phyloP scores from a whole-genome alignment of 768 basidiomycete genomes.

The Auriscalpium vulgare region DNA sequence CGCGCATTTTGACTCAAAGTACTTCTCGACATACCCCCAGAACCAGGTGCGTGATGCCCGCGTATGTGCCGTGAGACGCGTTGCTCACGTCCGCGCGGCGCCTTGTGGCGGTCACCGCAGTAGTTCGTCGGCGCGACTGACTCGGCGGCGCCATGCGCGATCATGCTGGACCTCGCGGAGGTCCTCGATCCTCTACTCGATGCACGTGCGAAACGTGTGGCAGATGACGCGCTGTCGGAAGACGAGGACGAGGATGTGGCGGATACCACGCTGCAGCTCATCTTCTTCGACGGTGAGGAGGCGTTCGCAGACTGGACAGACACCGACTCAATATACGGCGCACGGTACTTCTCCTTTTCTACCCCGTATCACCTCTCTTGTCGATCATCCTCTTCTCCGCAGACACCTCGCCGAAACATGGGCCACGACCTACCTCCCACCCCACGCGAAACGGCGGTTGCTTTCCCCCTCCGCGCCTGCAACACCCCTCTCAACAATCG shows the following conservation, averaged over 20 bases:
- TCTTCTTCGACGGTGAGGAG: constrained; percentile 98
- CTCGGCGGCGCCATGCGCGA: constrained; percentile 90
- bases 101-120: not conserved
- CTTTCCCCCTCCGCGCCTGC: constrained; percentile 33
- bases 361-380: not conserved
- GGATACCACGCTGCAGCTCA: constrained; percentile 81
- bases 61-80: not conserved
- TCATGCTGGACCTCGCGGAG: constrained; percentile 90
- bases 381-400: constrained; percentile 1
- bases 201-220: constrained; percentile 44
- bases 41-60: constrained; percentile 51
- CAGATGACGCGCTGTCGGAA: constrained; percentile 36
- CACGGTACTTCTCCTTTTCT: constrained; percentile 49
- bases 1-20: constrained; percentile 94
- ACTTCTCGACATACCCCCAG: constrained; percentile 57
- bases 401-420: constrained; percentile 89
- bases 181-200: constrained; percentile 67
- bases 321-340: constrained; percentile 91
- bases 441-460: constrained; percentile 51
- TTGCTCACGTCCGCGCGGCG: too few species aligned
- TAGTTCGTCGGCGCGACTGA: constrained; percentile 98
- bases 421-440: constrained; percentile 58
- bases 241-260: constrained; percentile 74
- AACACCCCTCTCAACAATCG: constrained; percentile 71
- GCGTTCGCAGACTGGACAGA: constrained; percentile 88